phyloP scores from a whole-genome alignment of 2,329 filamentous ascomycete genomes.

The Arthrobotrys musiformis region DNA sequence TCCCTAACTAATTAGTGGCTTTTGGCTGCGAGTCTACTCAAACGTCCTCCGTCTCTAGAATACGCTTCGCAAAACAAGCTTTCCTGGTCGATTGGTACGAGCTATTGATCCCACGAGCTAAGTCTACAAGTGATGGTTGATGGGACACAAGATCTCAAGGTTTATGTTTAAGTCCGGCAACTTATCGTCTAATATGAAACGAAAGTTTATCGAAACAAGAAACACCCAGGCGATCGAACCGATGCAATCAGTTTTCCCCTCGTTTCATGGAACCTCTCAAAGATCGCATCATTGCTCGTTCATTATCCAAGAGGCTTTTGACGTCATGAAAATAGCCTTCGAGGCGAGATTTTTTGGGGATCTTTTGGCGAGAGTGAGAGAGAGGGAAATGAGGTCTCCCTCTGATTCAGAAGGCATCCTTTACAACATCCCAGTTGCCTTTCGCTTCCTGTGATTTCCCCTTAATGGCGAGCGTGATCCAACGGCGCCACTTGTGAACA shows the following conservation, averaged over 20 bases:
- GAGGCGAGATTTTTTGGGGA: not conserved
- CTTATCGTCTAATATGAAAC: slow-evolving; percentile 46
- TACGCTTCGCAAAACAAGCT: not conserved
- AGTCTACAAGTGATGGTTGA: no score
- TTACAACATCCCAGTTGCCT: slow-evolving; percentile 1
- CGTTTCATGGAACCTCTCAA: slow-evolving; percentile 8
- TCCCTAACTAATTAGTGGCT: no score
- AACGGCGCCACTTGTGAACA: slow-evolving; percentile 31
- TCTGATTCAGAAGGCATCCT: slow-evolving; percentile 26
- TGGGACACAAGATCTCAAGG: not conserved
- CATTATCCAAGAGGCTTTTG: slow-evolving; percentile 10
- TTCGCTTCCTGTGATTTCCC: slow-evolving; percentile 13
- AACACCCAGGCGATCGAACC: slow-evolving; percentile 7
- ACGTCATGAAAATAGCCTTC: slow-evolving; percentile 24
- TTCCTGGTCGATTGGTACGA: not conserved
- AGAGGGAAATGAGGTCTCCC: slow-evolving; percentile 31
- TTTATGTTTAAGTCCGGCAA: slow-evolving; percentile 26
- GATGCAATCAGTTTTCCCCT: slow-evolving; percentile 20
- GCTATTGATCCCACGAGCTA: no score
- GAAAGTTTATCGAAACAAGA: slow-evolving; percentile 46
- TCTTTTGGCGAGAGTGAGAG: slow-evolving; percentile 18
- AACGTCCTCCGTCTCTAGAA: not conserved
- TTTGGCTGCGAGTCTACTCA: not conserved
- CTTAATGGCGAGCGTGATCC: slow-evolving; percentile 38
- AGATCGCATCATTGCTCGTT: slow-evolving; percentile 21